Conservation (phyloP, 2,329 filamentous ascomycete species). For the Paraconiothyrium sp. region DNA sequence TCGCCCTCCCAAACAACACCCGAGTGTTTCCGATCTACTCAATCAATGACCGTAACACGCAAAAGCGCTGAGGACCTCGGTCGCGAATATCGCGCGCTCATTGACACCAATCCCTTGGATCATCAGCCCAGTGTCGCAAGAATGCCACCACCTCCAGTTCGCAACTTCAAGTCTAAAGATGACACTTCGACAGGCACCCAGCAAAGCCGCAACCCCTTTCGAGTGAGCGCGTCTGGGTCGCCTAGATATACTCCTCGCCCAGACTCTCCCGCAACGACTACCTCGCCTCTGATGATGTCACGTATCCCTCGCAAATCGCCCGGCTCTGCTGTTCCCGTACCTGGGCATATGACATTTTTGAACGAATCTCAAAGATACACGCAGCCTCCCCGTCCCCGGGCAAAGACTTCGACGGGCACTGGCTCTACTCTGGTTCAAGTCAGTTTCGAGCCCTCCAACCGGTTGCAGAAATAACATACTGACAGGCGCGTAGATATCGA, state of each 20-base stretch:
- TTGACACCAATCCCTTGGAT: slow-evolving; percentile 22
- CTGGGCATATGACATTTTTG: neutral
- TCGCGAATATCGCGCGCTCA: slow-evolving; percentile 24
- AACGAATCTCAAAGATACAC: slow-evolving; percentile 7
- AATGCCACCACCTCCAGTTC: neutral
- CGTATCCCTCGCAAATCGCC: slow-evolving; percentile 41
- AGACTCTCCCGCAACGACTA: neutral
- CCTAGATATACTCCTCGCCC: slow-evolving; percentile 19
- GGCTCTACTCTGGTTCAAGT: slow-evolving; percentile 12
- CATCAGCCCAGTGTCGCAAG: slow-evolving; percentile 16
- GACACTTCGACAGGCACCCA: slow-evolving; percentile 14
- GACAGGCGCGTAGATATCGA: slow-evolving; percentile 16
- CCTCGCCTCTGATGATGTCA: slow-evolving; percentile 25
- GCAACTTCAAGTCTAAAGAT: slow-evolving; percentile 20
- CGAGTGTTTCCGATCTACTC: neutral
- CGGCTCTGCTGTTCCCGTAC: slow-evolving; percentile 18
- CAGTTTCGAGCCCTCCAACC: neutral
- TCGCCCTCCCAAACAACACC: neutral
- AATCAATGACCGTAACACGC: neutral
- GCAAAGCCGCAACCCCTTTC: slow-evolving; percentile 21
- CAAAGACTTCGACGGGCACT: neutral
- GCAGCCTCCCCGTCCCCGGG: slow-evolving; percentile 14
- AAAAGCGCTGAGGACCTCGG: slow-evolving; percentile 2
- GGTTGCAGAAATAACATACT: slow-evolving; percentile 5
- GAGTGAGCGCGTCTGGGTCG: slow-evolving; percentile 24